Percentiles rank a stretch among this genome's conserved stretches.
Evolutionary conservation across 805 yeast genomes (phyloP).

Genomic region (Saturnispora besseyi): DNA sequence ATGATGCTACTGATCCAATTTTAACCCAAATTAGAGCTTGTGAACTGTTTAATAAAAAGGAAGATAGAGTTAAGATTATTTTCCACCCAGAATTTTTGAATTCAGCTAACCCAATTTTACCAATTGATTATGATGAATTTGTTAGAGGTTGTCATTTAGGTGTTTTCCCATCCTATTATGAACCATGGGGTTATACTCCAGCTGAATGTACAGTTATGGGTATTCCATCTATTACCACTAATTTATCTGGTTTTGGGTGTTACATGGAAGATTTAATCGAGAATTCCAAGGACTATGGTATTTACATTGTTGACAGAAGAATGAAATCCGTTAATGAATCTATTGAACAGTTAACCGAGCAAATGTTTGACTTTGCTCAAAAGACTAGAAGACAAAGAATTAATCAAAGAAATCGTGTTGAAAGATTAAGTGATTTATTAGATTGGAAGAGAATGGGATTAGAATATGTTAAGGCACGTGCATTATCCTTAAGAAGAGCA

Average conservation of each 20-base stretch:
- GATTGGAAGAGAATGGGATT: constrained; percentile 99
- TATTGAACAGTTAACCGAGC: constrained; percentile 78
- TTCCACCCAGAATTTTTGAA: constrained; percentile 97
- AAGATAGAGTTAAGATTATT: constrained; percentile 87
- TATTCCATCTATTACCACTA: constrained; percentile 94
- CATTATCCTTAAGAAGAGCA: constrained; percentile 83
- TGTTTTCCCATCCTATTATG: constrained; percentile 96
- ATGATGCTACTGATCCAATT: constrained; percentile 85
- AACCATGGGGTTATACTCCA: constrained; percentile 99
- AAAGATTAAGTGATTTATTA: constrained; percentile 80
- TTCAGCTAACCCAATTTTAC: constrained; percentile 87
- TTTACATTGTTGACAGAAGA: constrained; percentile 92
- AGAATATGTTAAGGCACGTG: constrained; percentile 92
- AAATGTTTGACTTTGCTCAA: constrained; percentile 80
- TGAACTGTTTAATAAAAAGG: constrained; percentile 78
- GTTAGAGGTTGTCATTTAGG: constrained; percentile 98
- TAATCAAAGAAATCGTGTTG: constrained; percentile 96
- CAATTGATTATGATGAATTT: constrained; percentile 93
- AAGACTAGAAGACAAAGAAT: constrained; percentile 95
- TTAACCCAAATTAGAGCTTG: constrained; percentile 87
- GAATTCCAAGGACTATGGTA: constrained; percentile 90
- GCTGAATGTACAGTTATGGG: constrained; percentile 99
- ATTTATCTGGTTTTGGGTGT: constrained; percentile 94
- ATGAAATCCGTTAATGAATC: constrained; percentile 88
- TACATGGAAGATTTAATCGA: constrained; percentile 97